Percentiles rank a stretch among this genome's conserved stretches.
Conservation (phyloP, 129 eudicot genomes). For the Centaurea solstitialis region DNA sequence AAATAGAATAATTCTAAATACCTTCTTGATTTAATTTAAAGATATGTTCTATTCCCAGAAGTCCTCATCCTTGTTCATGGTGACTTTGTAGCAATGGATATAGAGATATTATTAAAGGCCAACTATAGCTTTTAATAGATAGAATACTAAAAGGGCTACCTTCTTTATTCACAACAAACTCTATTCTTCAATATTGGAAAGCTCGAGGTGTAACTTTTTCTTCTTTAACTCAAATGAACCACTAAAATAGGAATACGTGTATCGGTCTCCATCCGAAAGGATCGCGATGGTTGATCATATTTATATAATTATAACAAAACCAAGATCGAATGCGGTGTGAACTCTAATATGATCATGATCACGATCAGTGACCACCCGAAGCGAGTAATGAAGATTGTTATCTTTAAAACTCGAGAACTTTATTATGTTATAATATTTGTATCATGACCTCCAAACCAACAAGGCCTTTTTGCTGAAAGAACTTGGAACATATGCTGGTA, state of each 20-base stretch:
- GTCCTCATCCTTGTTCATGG: slow-evolving; percentile 19
- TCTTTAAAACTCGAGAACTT: neutral
- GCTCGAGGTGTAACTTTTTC: slow-evolving; percentile 8
- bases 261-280: slow-evolving; percentile 7
- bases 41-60: neutral
- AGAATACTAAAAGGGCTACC: slow-evolving; percentile 23
- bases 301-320: neutral
- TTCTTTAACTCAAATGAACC: slow-evolving; percentile 29
- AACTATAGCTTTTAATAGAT: slow-evolving; percentile 13
- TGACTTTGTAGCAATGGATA: neutral
- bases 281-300: slow-evolving; percentile 12
- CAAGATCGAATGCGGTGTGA: slow-evolving; percentile 17
- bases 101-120: slow-evolving; percentile 17
- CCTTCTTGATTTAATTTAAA: slow-evolving; percentile 17
- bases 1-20: slow-evolving; percentile 22
- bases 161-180: slow-evolving; percentile 29
- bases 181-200: slow-evolving; percentile 24
- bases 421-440: neutral
- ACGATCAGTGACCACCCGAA: neutral
- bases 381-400: neutral
- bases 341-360: slow-evolving; percentile 18
- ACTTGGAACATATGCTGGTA: slow-evolving; percentile 10
- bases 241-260: slow-evolving; percentile 15
- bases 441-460: slow-evolving; percentile 3
- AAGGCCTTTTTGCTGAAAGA: slow-evolving; percentile 5